A percentile compares a stretch with the other conserved stretches of the same genome.
Evolutionary conservation across 306 rosid species (phyloP).

Genomic region (Fragaria nilgerrensis): DNA sequence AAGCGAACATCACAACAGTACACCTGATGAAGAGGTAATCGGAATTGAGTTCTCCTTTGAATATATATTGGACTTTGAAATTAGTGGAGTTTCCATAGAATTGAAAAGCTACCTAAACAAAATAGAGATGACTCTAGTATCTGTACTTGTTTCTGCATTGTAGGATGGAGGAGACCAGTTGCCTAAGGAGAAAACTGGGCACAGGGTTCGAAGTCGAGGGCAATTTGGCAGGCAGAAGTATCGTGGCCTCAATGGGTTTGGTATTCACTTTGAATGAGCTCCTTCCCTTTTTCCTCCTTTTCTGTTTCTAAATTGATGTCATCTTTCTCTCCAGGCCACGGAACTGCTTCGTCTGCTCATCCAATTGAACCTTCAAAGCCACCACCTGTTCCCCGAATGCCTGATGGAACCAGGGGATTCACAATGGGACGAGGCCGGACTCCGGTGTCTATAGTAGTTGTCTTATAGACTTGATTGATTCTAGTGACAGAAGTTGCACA

Average conservation of each 20-base stretch:
- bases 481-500: background rate
- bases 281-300: background rate
- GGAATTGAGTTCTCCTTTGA: background rate
- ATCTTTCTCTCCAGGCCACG: slow-evolving; percentile 60
- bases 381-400: slow-evolving; percentile 98
- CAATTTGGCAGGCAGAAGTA: slow-evolving; percentile 67
- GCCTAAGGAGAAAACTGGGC: slow-evolving; percentile 68
- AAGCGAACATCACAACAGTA: slow-evolving; percentile 61
- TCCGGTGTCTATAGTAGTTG: slow-evolving; percentile 20
- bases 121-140: background rate
- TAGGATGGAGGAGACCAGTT: slow-evolving; percentile 64
- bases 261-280: slow-evolving; percentile 27
- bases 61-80: background rate
- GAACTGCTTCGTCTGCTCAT: slow-evolving; percentile 53
- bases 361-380: slow-evolving; percentile 67
- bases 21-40: slow-evolving; percentile 69
- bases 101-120: background rate
- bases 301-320: background rate
- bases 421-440: slow-evolving; percentile 93
- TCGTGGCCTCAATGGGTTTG: slow-evolving; percentile 65
- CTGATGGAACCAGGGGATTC: slow-evolving; percentile 95
- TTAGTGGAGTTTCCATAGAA: background rate
- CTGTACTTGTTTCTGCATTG: slow-evolving; percentile 7
- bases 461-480: background rate
- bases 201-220: slow-evolving; percentile 59